phyloP scores from a whole-genome alignment of 192 early-diverging fungal genomes.

The Piromyces finnis region DNA sequence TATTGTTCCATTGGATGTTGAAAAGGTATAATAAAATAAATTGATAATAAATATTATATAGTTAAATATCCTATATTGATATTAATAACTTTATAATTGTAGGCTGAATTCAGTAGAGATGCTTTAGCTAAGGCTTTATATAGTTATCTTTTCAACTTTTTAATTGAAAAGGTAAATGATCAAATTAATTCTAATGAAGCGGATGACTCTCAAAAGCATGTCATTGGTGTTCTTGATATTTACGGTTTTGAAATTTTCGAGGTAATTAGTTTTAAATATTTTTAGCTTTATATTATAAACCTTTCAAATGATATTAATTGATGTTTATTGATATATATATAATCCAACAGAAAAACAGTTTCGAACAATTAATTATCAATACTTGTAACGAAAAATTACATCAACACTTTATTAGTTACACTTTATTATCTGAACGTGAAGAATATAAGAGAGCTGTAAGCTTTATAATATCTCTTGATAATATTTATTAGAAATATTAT shows the following conservation, averaged over 20 bases:
- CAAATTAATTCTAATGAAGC: slow-evolving; percentile 67
- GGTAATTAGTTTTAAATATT: background rate
- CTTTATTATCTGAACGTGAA: slow-evolving; percentile 75
- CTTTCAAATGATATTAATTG: too few relatives aligned
- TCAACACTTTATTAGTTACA: slow-evolving; percentile 97
- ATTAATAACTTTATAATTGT: too few relatives aligned
- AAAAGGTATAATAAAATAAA: slow-evolving; percentile 19
- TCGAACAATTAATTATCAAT: slow-evolving; percentile 94
- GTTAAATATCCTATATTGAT: too few relatives aligned
- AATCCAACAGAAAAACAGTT: slow-evolving; percentile 83
- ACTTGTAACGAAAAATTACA: slow-evolving; percentile 68
- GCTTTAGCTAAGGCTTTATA: slow-evolving; percentile 62
- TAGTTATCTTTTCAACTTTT: slow-evolving; percentile 92
- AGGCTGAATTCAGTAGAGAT: slow-evolving; percentile 77
- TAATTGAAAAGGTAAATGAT: slow-evolving; percentile 38
- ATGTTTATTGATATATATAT: too few relatives aligned
- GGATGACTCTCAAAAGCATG: slow-evolving; percentile 13
- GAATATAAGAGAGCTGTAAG: slow-evolving; percentile 12
- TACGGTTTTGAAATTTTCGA: slow-evolving; percentile 58
- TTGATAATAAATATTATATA: too few relatives aligned
- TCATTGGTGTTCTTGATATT: slow-evolving; percentile 90
- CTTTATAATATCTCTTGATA: background rate
- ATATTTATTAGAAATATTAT: too few relatives aligned
- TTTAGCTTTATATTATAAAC: too few relatives aligned
- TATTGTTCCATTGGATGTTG: slow-evolving; percentile 71